Evolutionary conservation across 148 eudicot genomes (phyloP), one percentile per base, ranked within the genome.

Genomic region (Talinum fruticosum): DNA sequence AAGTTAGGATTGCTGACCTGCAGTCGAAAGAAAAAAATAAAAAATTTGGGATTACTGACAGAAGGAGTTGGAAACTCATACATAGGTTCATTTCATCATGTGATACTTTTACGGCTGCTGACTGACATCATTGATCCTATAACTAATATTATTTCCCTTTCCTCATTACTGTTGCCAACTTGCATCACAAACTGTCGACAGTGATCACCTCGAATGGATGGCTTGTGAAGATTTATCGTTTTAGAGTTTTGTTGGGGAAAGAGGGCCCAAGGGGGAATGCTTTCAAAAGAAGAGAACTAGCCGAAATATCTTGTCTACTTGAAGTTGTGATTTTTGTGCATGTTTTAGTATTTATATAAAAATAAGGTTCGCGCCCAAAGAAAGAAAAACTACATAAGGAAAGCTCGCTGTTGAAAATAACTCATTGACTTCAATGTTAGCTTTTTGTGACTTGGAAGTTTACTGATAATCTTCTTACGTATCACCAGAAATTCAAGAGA

Each of bases 401-500:
- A 62, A 62, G 66, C 32, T 62, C 23, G 15, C 16, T 62, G 34
- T 62, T 62, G 33, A 28, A 41, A 61, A 62, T 33, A 62, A 62
- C 18, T 28, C 66, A 5, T 54, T 62, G 66, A 28, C 34, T 62
- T 62, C 32, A 62, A 26, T 28, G 32, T 62, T 28, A 28, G 28
- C 66, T 19, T 26, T 62, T 28, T 10, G 66, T 26, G 66, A 28
- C 66, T 62, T 28, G 66, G 66, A 62, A 62, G 66, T 10, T 8
- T 28, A 34, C 76, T 81, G 53, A 71, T n/a, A 53, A 70, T 37
- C 38, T 76, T 38, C 30, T 54, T 68, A 28, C 59, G 53, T 36
- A 32, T 73, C 70, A 59, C 35, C 89, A 96, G 99, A 90, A 87
- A 86, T 96, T 96, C 86, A 87, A 82, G 86, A 86, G 78, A 78